Percentiles rank a stretch among this genome's conserved stretches.
phyloP scores from a whole-genome alignment of 306 rosid species.

The Gastrolobium bilobum region DNA sequence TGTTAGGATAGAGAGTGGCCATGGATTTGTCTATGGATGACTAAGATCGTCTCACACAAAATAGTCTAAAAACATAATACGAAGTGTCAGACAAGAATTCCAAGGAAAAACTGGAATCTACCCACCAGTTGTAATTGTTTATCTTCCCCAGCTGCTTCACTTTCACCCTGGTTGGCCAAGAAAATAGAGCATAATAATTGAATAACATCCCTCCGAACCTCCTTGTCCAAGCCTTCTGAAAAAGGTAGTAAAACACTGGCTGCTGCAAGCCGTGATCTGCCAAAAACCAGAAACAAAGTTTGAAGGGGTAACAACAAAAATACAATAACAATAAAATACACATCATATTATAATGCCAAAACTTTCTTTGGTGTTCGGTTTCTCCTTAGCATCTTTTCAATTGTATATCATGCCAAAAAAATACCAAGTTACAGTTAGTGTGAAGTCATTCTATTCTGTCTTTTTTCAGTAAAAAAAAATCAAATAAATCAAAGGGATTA shows the following conservation, averaged over 20 bases:
- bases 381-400: conserved; percentile 6
- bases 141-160: conserved; percentile 79
- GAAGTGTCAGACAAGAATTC: conserved; percentile 9
- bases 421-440: background rate
- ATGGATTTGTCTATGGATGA: no score
- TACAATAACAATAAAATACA: conserved; percentile 5
- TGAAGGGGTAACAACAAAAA: conserved; percentile 8
- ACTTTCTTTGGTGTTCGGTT: background rate
- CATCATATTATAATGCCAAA: conserved; percentile 17
- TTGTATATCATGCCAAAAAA: background rate
- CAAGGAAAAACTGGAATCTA: conserved; percentile 41
- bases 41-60: no score
- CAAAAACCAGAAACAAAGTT: conserved; percentile 5
- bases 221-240: conserved; percentile 57
- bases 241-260: conserved; percentile 58
- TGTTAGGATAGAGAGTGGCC: no score
- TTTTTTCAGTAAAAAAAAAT: conserved; percentile 4
- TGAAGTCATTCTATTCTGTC: background rate
- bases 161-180: conserved; percentile 89
- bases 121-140: conserved; percentile 63
- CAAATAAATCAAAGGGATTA: conserved; percentile 15
- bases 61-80: background rate
- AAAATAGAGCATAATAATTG: conserved; percentile 84
- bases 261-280: conserved; percentile 66
- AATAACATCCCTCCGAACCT: conserved; percentile 65